Base-by-base conservation (phyloP, 305 asterid genomes). In the Nicotiana rustica region DNA sequence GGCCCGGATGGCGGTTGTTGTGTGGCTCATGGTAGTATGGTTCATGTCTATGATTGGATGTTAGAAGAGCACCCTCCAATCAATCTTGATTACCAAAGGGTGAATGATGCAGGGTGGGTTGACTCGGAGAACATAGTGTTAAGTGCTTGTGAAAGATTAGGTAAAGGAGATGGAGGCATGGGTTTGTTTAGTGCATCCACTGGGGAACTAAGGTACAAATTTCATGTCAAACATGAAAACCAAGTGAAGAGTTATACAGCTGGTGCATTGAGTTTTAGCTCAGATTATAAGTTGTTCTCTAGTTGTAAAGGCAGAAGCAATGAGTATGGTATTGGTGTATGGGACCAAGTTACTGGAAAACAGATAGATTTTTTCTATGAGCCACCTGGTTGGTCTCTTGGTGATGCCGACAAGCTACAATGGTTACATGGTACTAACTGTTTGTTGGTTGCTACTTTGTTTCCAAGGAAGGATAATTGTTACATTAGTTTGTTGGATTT, bases 41-140 rank as follows among this genome's bases (percentile, higher is more conserved):
- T 95, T 59, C 98, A 95, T 78, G 97, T 95, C n/a, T 95, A 93
- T 80, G 98, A 93, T 80, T 95, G 99, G 99, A 94, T 90, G 95
- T 81, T 95, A 85, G 95, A 92, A 35, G 97, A 93, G 80, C 99
- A 91, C 65, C 93, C 95, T 56, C 92, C 98, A 0, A 87, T 93
- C 6, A 93, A 84, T 82, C 99, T 95, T 56, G 97, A 95, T 85
- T 95, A 95, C 33, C 98, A 93, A 82, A 91, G 98, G 81, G 98
- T 95, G 61, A 95, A 95, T 64, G 99, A 95, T 80, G 97, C 91
- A 0, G 84, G 91, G 80, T 95, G 98, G 95, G 86, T 92, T 21
- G 95, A 95, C 82, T 83, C 95, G 0, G 89, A 89, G 1, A 92
- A 82, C 49, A 88, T 95, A 25, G 98, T 92, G 85, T 86, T 95